Base-by-base conservation (phyloP, 179 eudicot species). In the Corrigiola litoralis region DNA sequence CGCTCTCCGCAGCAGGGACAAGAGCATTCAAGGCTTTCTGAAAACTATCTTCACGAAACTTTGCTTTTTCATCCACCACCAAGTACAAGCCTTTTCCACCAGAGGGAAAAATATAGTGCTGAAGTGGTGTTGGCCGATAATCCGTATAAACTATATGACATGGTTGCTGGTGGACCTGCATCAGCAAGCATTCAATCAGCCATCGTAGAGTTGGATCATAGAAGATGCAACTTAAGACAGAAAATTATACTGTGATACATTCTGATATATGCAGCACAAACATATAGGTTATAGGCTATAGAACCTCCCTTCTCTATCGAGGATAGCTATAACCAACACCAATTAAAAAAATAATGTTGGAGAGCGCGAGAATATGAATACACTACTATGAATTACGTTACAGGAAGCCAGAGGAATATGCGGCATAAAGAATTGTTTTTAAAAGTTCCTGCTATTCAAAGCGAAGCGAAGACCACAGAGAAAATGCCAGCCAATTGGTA, bases 101-200 rank as follows among this genome's bases (percentile, higher is more conserved):
- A 58, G 89, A 72, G 51, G 99, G 99, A 61, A 94, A 94, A 29
- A 94, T 63, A 75, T 94, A 94, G 63, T 94, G 99, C 77, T 94
- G 99, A 66, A 94, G 99, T 27, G 99, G 99, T 65, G 97, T 90
- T 49, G 99, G 99, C 56, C 99, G 78, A 67, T 90, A 94, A 78
- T 94, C 99, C 33, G 99, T 90, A 65, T 90, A 94, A 51, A 94
- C 99, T 67, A 94, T 94, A 79, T 94, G 99, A 70, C 99, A 94
- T 33, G 99, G 99, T 80, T 94, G 99, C 78, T 81, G 91, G 72
- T 94, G 99, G 56, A 94, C 99, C 98, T 92, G 97, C 79, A 84
- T 38, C 33, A 72, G 45, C 47, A 72, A 51, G 47, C 42, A 40
- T 38, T 25, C 27, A 37, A 59, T 64, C n/a, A 77, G 72, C 40